A percentile compares a stretch with the other conserved stretches of the same genome.
Evolutionary conservation across 306 rosid genomes (phyloP).

Genomic region (Castanea sativa): DNA sequence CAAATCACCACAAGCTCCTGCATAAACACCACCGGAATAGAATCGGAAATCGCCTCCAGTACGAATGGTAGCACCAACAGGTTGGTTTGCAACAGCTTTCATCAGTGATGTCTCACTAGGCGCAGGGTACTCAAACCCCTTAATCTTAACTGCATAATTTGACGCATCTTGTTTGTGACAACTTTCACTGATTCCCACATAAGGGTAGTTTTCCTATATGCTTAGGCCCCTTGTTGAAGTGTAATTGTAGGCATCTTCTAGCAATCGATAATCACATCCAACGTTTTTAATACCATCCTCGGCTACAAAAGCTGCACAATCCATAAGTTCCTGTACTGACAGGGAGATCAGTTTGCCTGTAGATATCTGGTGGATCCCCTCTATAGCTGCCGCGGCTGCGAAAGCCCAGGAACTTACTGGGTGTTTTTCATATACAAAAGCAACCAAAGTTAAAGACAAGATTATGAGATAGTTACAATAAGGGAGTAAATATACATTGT

Average conservation of each 20-base stretch:
- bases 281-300: neutral
- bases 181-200: neutral
- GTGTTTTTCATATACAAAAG: neutral
- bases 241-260: constrained; percentile 24
- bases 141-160: neutral
- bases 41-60: neutral
- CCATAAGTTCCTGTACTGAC: neutral
- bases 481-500: neutral
- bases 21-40: neutral
- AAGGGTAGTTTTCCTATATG: constrained; percentile 5
- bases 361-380: constrained; percentile 22
- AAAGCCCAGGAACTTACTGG: constrained; percentile 35
- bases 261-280: neutral
- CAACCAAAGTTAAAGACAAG: no score
- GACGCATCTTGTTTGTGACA: neutral
- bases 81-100: constrained; percentile 2
- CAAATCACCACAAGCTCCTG: constrained; percentile 3
- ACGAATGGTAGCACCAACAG: neutral
- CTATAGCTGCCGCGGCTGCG: constrained; percentile 20
- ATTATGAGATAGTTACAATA: no score
- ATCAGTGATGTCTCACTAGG: neutral
- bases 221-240: constrained; percentile 1
- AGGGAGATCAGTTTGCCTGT: constrained; percentile 3
- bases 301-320: neutral
- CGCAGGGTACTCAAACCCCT: constrained; percentile 6